Evolutionary conservation across 2,329 filamentous ascomycete genomes (phyloP).

Genomic region (Cercospora canescens): DNA sequence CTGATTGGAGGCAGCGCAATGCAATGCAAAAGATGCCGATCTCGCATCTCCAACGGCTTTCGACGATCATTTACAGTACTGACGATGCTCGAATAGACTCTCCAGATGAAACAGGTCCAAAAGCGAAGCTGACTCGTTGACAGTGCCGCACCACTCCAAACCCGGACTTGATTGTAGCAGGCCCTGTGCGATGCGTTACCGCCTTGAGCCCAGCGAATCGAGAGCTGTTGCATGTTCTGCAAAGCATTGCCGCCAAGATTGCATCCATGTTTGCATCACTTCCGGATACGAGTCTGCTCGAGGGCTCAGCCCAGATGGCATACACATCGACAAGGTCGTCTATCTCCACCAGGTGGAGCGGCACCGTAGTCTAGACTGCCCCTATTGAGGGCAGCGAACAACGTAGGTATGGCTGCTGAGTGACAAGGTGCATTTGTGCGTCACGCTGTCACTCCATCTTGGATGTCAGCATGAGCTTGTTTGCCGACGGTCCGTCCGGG

Average conservation of each 20-base stretch:
- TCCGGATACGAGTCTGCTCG: neutral
- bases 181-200: neutral
- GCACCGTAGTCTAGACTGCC: neutral
- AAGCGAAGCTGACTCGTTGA: neutral
- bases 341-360: neutral
- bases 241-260: neutral
- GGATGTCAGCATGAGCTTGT: neutral
- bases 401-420: neutral
- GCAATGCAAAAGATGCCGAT: neutral
- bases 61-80: neutral
- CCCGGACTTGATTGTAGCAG: neutral
- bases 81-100: neutral
- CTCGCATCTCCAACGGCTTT: neutral
- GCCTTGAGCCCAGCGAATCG: neutral
- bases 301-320: neutral
- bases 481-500: neutral
- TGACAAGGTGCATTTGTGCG: neutral
- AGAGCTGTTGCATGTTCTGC: neutral
- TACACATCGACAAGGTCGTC: neutral
- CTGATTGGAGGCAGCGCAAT: neutral
- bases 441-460: neutral
- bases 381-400: neutral
- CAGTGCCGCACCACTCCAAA: neutral
- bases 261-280: neutral
- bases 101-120: neutral